Conservation (phyloP, 2,329 filamentous ascomycete species). For the Remersonia thermophila region DNA sequence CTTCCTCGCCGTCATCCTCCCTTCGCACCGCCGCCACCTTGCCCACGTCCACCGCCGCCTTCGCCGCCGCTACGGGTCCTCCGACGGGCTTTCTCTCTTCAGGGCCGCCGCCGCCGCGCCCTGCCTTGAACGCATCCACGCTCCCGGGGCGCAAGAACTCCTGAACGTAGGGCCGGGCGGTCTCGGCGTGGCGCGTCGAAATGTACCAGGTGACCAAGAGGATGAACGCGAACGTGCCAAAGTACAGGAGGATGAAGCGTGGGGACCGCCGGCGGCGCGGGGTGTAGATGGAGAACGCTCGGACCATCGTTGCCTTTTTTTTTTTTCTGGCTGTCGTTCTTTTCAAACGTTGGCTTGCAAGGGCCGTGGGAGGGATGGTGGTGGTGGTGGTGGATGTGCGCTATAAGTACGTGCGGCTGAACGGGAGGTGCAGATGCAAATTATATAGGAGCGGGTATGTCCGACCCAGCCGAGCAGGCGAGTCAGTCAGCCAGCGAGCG, state of each 20-base stretch:
- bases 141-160: conserved; percentile 6
- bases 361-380: not conserved
- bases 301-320: conserved; percentile 2
- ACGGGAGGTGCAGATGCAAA: too few relatives aligned
- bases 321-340: not conserved
- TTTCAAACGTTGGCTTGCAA: not conserved
- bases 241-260: conserved; percentile 14
- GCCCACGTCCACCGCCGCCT: not conserved
- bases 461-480: too few relatives aligned
- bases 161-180: conserved; percentile 7
- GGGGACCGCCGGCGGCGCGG: conserved; percentile 11
- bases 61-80: not conserved
- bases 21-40: not conserved
- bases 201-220: conserved; percentile 15
- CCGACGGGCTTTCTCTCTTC: not conserved
- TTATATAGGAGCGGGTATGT: too few relatives aligned
- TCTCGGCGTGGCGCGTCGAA: conserved; percentile 11
- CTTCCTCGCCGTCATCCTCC: not conserved
- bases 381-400: not conserved
- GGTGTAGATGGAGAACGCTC: conserved; percentile 12
- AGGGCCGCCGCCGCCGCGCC: not conserved
- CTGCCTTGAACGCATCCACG: not conserved
- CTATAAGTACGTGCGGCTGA: too few relatives aligned
- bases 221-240: conserved; percentile 12
- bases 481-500: too few relatives aligned